Percentiles rank a stretch among this genome's conserved stretches.
phyloP scores from a whole-genome alignment of 495 filamentous ascomycete species.

The Hypoxylon trugodes region DNA sequence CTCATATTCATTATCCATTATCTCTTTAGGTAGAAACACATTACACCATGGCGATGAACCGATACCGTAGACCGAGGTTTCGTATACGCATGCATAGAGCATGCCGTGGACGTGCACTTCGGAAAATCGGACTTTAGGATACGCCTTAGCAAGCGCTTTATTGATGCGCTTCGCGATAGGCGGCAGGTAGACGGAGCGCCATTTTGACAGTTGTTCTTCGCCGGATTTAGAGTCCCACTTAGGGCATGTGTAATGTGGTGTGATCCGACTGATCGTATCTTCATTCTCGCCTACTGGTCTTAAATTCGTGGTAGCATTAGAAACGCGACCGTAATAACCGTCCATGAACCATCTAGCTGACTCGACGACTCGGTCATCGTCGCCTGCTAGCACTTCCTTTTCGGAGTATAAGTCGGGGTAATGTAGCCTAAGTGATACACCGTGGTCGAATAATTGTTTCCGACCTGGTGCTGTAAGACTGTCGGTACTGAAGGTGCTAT shows the following conservation, averaged over 20 bases:
- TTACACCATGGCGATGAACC: slow-evolving; percentile 29
- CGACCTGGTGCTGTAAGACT: slow-evolving; percentile 23
- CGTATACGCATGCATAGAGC: slow-evolving; percentile 34
- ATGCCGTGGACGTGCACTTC: slow-evolving; percentile 19
- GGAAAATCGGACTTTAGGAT: slow-evolving; percentile 19
- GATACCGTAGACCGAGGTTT: slow-evolving; percentile 15
- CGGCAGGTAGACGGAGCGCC: slow-evolving; percentile 18
- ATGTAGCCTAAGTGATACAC: slow-evolving; percentile 17
- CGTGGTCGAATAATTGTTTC: slow-evolving; percentile 33
- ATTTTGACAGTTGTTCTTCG: neutral
- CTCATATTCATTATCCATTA: slow-evolving; percentile 25
- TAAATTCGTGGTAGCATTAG: slow-evolving; percentile 14
- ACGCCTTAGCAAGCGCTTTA: slow-evolving; percentile 4
- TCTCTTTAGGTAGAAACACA: slow-evolving; percentile 21
- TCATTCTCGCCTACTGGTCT: slow-evolving; percentile 5
- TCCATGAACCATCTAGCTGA: slow-evolving; percentile 35
- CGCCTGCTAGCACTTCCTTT: slow-evolving; percentile 15
- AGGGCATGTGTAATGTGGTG: slow-evolving; percentile 18
- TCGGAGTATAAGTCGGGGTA: slow-evolving; percentile 28
- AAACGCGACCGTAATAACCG: slow-evolving; percentile 31
- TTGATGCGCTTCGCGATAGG: slow-evolving; percentile 27
- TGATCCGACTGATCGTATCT: slow-evolving; percentile 27
- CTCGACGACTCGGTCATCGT: slow-evolving; percentile 30
- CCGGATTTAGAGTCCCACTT: slow-evolving; percentile 15
- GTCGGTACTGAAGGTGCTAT: slow-evolving; percentile 18